Percentiles rank a stretch among this genome's conserved stretches.
Evolutionary conservation across 2,329 filamentous ascomycete genomes (phyloP).

Genomic region (Chrysoporthe cubensis): DNA sequence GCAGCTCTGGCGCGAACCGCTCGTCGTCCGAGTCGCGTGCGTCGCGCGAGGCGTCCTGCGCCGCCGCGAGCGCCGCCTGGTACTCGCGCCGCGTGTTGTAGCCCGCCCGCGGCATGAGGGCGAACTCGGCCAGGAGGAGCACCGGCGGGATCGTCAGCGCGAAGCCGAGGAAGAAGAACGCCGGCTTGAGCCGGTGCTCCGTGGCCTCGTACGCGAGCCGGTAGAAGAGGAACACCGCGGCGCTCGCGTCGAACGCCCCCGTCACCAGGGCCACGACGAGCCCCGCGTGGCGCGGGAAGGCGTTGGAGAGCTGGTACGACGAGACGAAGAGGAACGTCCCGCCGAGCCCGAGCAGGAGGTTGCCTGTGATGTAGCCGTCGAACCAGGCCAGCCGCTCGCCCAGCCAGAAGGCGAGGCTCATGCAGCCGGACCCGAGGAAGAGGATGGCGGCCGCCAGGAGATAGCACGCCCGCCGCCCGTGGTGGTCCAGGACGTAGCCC

Average conservation of each 20-base stretch:
- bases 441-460: conserved; percentile 64
- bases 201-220: conserved; percentile 56
- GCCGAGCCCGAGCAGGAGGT: conserved; percentile 63
- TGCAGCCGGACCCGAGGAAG: conserved; percentile 59
- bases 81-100: conserved; percentile 46
- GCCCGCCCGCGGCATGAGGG: conserved; percentile 44
- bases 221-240: conserved; percentile 64
- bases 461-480: conserved; percentile 66
- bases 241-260: conserved; percentile 67
- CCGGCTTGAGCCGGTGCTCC: conserved; percentile 39
- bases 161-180: conserved; percentile 44
- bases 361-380: conserved; percentile 63
- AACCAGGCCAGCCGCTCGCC: conserved; percentile 39
- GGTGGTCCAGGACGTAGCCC: conserved; percentile 69
- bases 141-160: conserved; percentile 43
- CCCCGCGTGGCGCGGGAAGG: conserved; percentile 63
- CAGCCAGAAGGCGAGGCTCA: conserved; percentile 35
- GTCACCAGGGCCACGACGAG: conserved; percentile 64
- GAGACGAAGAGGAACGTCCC: conserved; percentile 68
- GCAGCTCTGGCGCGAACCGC: conserved; percentile 45
- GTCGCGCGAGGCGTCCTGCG: conserved; percentile 43
- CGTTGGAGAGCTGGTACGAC: conserved; percentile 67
- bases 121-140: conserved; percentile 42
- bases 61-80: conserved; percentile 45
- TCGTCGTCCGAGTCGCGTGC: conserved; percentile 60